Evolutionary conservation across 1,284 basidiomycete species (phyloP), one percentile per base, ranked within the genome.

Genomic region (Sparassis latifolia): DNA sequence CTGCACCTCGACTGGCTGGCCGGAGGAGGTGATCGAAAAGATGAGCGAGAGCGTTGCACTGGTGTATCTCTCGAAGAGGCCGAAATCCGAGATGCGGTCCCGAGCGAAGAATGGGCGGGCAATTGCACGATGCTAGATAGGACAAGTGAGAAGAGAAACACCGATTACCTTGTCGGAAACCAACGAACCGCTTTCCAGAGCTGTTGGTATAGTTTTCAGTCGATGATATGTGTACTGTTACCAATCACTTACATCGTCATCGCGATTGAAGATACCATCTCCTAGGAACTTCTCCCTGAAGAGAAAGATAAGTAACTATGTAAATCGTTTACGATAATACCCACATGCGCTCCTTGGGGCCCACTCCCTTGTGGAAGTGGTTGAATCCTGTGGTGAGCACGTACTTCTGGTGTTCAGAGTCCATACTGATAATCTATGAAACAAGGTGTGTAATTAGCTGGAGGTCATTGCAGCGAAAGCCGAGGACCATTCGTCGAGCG

Each of bases 101-200:
- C 79, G 76, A 3, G 83, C 77, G 59, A 89, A 88, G 67, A 86
- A 89, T 1, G 86, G 86, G 3, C 85, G 77, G 4, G 84, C 80
- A 44, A 79, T 77, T n/a, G 71, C 67, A 31, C 86, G 81, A 58
- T 86, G 84, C 81, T 85, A 55, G 30, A 29, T 20, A 50, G 37
- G 9, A 27, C 35, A 37, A 42, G 37, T 35, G 32, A 46, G 43
- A 37, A 6, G 35, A 37, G 49, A 5, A 44, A 43, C 41, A 35
- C 29, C 9, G 10, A 28, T 48, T 29, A 29, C 39, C 43, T 20
- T 30, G 10, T 31, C 20, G 10, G 20, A 47, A 10, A 30, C 28
- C 35, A 37, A 44, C 57, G 37, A 28, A 60, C 60, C 51, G 70
- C 73, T 67, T 75, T 79, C 79, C 78, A 81, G 50, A 66, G 64